Conservation (phyloP, 225 moss, liverwort and hornwort genomes). For the Pleurozium schreberi region DNA sequence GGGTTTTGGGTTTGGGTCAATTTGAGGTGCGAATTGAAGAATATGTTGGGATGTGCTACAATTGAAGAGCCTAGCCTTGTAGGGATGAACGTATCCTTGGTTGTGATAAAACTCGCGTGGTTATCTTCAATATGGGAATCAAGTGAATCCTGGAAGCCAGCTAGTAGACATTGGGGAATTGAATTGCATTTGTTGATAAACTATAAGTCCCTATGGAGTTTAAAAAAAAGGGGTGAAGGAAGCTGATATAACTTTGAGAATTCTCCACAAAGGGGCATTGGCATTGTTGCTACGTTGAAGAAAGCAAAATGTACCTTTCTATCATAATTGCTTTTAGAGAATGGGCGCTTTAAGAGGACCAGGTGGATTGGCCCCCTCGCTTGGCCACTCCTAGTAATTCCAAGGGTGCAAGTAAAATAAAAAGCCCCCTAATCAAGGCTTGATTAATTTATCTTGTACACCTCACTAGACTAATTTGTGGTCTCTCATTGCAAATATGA, state of each 20-base stretch:
- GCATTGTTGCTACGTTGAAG: no score
- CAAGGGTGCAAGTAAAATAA: no score
- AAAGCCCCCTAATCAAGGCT: no score
- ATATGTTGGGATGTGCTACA: not conserved
- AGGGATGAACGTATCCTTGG: not conserved
- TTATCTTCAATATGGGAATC: not conserved
- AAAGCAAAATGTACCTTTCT: no score
- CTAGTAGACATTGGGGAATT: not conserved
- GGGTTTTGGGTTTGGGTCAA: not conserved
- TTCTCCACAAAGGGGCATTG: not conserved
- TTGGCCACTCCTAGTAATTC: no score
- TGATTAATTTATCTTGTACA: no score
- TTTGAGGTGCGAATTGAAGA: not conserved
- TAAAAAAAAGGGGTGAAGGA: not conserved
- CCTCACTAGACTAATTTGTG: no score
- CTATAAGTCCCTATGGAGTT: not conserved
- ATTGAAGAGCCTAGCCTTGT: not conserved
- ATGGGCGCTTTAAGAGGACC: no score
- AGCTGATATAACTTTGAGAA: not conserved
- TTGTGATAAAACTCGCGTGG: not conserved
- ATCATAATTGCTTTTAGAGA: no score
- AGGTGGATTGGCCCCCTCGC: no score
- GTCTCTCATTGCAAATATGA: no score
- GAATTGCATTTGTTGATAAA: not conserved
- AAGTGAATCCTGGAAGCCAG: not conserved